Conservation (phyloP, 1,139 yeast species). For the Protomyces gravidus region DNA sequence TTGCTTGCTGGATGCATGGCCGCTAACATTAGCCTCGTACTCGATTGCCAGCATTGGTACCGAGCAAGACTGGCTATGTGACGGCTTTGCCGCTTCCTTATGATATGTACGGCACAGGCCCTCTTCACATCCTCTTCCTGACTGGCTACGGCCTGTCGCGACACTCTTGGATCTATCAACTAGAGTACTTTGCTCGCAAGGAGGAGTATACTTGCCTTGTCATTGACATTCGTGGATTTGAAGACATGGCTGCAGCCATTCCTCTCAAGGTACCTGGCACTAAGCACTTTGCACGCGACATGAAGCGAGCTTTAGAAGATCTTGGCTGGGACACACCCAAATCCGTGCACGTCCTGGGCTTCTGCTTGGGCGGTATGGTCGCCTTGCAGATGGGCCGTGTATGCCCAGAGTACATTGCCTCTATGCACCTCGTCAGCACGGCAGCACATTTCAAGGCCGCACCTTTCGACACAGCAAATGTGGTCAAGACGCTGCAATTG, state of each 20-base stretch:
- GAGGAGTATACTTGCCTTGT: conserved; percentile 23
- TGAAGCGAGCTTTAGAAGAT: conserved; percentile 10
- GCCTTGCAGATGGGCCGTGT: conserved; percentile 26
- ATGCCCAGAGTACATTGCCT: conserved; percentile 21
- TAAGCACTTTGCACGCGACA: conserved; percentile 21
- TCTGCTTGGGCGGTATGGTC: conserved; percentile 24
- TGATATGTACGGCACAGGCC: conserved; percentile 19
- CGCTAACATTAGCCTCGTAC: neutral
- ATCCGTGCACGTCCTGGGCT: conserved; percentile 12
- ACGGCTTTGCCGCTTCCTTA: conserved; percentile 12
- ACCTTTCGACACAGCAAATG: neutral
- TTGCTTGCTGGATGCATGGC: neutral
- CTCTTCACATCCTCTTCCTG: conserved; percentile 11
- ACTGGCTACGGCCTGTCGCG: conserved; percentile 20
- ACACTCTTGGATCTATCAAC: conserved; percentile 10
- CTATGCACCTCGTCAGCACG: conserved; percentile 14
- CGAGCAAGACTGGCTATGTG: conserved; percentile 10
- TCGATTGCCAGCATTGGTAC: neutral
- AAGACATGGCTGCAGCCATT: conserved; percentile 5
- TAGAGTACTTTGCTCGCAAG: conserved; percentile 13
- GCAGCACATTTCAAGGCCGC: conserved; percentile 10
- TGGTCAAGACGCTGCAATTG: conserved; percentile 4
- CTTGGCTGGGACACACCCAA: conserved; percentile 17
- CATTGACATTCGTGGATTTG: conserved; percentile 24
- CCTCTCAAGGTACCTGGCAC: conserved; percentile 19